Percentiles rank a stretch among this genome's conserved stretches.
Conservation (phyloP, 2,329 filamentous ascomycete species). For the Monosporascus sp. region DNA sequence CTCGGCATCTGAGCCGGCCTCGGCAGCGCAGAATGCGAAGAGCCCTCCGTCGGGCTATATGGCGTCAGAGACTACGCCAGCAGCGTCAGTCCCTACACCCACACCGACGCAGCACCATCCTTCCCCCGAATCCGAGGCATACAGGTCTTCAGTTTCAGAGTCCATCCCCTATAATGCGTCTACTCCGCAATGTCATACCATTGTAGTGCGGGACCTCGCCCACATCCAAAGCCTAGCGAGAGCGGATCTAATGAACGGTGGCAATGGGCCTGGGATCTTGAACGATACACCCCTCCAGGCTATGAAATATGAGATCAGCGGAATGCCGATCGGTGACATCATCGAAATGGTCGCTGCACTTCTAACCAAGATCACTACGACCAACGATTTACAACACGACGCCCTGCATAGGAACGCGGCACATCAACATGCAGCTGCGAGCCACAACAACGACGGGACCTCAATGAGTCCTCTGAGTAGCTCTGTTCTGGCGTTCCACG, state of each 20-base stretch:
- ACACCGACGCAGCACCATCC: conserved; percentile 23
- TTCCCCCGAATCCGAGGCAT: conserved; percentile 21
- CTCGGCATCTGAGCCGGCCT: conserved; percentile 36
- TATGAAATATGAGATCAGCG: conserved; percentile 86
- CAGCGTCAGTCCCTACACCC: conserved; percentile 16
- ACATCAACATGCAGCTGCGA: conserved; percentile 50
- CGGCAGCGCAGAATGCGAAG: conserved; percentile 36
- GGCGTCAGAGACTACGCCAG: conserved; percentile 34
- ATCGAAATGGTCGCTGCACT: conserved; percentile 99
- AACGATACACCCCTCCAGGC: conserved; percentile 47
- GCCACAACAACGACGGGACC: conserved; percentile 41
- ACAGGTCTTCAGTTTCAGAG: conserved; percentile 17
- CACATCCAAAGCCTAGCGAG: conserved; percentile 87
- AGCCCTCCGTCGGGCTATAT: conserved; percentile 36
- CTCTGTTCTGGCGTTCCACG: conserved; percentile 87
- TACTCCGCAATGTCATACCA: conserved; percentile 43
- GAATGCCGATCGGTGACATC: conserved; percentile 93
- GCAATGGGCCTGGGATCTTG: conserved; percentile 41
- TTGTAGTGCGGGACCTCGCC: conserved; percentile 81
- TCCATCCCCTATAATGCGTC: conserved; percentile 29
- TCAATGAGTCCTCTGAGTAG: conserved; percentile 54
- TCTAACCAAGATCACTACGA: conserved; percentile 93
- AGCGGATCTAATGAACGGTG: conserved; percentile 60
- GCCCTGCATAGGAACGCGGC: conserved; percentile 68
- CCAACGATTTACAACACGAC: conserved; percentile 92